These are phyloP conservation scores for Biscutella laevigata DNA, from an alignment of 441 rosid genomes.

Conservation along the genomic window DNA sequence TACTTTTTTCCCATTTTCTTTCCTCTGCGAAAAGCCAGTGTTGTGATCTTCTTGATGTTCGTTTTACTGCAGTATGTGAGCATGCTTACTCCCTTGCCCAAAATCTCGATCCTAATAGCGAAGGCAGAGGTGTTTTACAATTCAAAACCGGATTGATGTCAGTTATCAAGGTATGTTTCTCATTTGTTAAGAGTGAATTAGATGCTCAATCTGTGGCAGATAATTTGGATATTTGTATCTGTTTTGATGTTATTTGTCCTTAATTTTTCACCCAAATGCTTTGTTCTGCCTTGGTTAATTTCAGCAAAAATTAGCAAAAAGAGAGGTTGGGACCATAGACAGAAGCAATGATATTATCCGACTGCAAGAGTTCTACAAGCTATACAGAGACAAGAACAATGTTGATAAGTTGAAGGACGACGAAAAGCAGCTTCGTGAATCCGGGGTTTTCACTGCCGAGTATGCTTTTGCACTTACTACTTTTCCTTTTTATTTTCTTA, in stretches of 20 bases:
- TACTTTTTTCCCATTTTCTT: constrained; percentile 3
- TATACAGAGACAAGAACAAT: constrained; percentile 64
- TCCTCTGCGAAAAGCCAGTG: not conserved
- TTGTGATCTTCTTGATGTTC: not conserved
- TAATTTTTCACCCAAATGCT: not conserved
- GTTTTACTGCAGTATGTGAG: constrained; percentile 60
- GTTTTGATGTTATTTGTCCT: not conserved
- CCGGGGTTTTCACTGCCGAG: constrained; percentile 69
- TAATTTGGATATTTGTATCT: not conserved
- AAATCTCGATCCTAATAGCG: constrained; percentile 91
- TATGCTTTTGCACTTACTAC: constrained; percentile 31
- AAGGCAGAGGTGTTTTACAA: constrained; percentile 93
- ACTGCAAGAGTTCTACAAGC: constrained; percentile 76
- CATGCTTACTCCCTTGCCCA: constrained; percentile 95
- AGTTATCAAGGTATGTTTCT: constrained; percentile 64
- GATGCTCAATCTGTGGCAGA: not conserved
- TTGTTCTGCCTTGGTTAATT: constrained; percentile 22
- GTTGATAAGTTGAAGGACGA: constrained; percentile 75
- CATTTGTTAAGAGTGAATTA: constrained; percentile 1
- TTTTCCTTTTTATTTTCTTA: not conserved
- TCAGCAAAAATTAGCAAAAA: constrained; percentile 94
- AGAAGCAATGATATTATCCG: constrained; percentile 79
- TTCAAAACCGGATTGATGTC: constrained; percentile 97
- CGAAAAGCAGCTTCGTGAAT: constrained; percentile 71
- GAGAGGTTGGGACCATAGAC: constrained; percentile 76